Base-by-base conservation (phyloP, 306 rosid genomes). In the Lagenaria siceraria region DNA sequence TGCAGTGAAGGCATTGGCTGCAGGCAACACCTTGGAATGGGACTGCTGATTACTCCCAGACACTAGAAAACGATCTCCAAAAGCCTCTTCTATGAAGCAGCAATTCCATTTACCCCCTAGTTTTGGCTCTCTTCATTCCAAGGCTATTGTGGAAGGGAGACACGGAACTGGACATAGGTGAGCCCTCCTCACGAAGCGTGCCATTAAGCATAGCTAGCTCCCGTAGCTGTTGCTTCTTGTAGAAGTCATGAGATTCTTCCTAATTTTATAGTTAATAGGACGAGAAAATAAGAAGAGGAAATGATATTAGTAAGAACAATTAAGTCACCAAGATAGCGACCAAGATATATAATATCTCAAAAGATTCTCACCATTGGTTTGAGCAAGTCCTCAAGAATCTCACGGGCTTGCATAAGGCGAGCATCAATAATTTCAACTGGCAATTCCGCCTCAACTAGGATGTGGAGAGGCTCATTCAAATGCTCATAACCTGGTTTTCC, bases 71-170 rank as follows among this genome's bases (percentile, higher is more conserved):
- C 62, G 9, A 51, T 73, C 29, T 65, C 58, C 77, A 55, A 64
- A 73, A 73, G 77, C 62, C 46, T 52, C 62, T 73, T 35, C 48
- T 51, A 51, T 49, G 62, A 51, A 43, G 36, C 55, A 49, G 3
- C 36, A n/a, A 24, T 73, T 51, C 43, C 48, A 78, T 71, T 82
- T 86, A 92, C 83, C 93, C 96, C 92, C 97, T 86, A 81, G 99
- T 96, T 81, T 96, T 96, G 70, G 99, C 99, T 86, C 99, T 90
- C 92, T 96, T 96, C 98, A 92, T 90, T 74, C 99, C 99, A 3
- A 96, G 98, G 87, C 91, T 96, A 90, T 92, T 96, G 85, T 88
- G 87, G 87, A 87, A 81, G 31, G 88, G 99, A 36, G 99, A 96
- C 70, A 89, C 85, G 3, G 96, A 96, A 64, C 99, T 95, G 0